A percentile compares a stretch with the other conserved stretches of the same genome.
These are phyloP conservation scores for Penicillium pancosmium DNA, from an alignment of 495 filamentous ascomycete genomes.

Conservation along the genomic window DNA sequence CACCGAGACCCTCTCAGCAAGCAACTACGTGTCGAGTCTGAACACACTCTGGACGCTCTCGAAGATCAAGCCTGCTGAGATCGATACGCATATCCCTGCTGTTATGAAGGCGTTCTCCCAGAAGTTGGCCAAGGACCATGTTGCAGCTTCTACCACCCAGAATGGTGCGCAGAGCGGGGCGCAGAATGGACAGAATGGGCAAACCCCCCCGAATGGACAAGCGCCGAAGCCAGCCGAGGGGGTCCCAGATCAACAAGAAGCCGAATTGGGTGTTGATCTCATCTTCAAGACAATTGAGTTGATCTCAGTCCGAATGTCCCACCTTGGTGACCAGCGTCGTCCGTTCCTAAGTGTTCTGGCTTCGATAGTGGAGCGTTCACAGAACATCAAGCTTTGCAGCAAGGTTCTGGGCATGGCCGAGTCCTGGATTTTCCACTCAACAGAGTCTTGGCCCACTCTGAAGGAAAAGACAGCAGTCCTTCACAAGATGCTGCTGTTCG, in stretches of 20 bases:
- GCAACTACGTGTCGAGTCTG: conserved; percentile 81
- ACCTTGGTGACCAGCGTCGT: conserved; percentile 86
- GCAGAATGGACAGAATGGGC: conserved; percentile 37
- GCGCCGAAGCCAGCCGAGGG: conserved; percentile 47
- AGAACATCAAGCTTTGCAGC: conserved; percentile 78
- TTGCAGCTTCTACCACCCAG: conserved; percentile 67
- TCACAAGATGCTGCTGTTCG: conserved; percentile 96
- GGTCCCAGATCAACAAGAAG: conserved; percentile 71
- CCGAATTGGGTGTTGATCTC: conserved; percentile 81
- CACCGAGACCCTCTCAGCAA: conserved; percentile 74
- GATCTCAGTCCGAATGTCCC: conserved; percentile 86
- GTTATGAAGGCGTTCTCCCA: conserved; percentile 91
- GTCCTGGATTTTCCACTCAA: conserved; percentile 90
- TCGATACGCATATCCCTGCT: conserved; percentile 83
- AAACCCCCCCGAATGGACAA: conserved; percentile 16
- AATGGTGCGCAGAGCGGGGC: conserved; percentile 22
- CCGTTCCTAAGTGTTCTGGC: conserved; percentile 95
- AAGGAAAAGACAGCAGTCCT: conserved; percentile 98
- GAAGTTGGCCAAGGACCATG: conserved; percentile 93
- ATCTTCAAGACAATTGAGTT: conserved; percentile 95
- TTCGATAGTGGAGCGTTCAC: conserved; percentile 90
- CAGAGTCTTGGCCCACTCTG: conserved; percentile 89
- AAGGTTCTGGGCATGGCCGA: conserved; percentile 96
- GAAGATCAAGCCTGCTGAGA: conserved; percentile 76
- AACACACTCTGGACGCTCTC: conserved; percentile 91